These are phyloP conservation scores for Aphanomyces euteiches DNA, from an alignment of 352 stramenopile species.

Conservation along the genomic window DNA sequence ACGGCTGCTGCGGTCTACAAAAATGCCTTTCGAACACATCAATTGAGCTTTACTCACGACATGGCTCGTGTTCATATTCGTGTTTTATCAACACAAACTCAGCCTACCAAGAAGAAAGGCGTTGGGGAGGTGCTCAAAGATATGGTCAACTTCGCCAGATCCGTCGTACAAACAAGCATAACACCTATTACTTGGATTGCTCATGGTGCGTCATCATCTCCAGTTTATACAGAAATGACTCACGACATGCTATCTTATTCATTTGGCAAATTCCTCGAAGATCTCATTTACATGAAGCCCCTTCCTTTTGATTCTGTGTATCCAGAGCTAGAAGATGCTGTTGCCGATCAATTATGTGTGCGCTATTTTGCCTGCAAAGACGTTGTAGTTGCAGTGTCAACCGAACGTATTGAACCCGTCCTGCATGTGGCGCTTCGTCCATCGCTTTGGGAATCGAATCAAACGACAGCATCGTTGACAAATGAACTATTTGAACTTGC, in stretches of 20 bases:
- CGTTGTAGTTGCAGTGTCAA: conserved; percentile 70
- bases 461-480: conserved; percentile 52
- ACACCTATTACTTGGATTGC: conserved; percentile 22
- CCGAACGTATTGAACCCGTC: conserved; percentile 74
- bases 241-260: conserved; percentile 80
- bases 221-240: conserved; percentile 50
- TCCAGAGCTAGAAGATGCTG: conserved; percentile 44
- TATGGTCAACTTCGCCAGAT: conserved; percentile 28
- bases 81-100: conserved; percentile 58
- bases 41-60: conserved; percentile 81
- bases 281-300: conserved; percentile 78
- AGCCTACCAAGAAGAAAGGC: conserved; percentile 50
- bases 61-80: conserved; percentile 63
- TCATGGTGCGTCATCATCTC: not conserved
- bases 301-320: conserved; percentile 57
- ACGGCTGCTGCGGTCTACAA: conserved; percentile 71
- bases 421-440: conserved; percentile 79
- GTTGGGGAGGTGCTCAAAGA: conserved; percentile 22
- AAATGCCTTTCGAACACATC: conserved; percentile 67
- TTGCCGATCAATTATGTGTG: conserved; percentile 57
- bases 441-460: conserved; percentile 72
- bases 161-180: not conserved
- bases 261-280: conserved; percentile 85
- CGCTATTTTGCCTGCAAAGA: conserved; percentile 74
- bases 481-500: conserved; percentile 73